Conservation (phyloP, 2,329 filamentous ascomycete genomes). For the Juglanconis juglandina region DNA sequence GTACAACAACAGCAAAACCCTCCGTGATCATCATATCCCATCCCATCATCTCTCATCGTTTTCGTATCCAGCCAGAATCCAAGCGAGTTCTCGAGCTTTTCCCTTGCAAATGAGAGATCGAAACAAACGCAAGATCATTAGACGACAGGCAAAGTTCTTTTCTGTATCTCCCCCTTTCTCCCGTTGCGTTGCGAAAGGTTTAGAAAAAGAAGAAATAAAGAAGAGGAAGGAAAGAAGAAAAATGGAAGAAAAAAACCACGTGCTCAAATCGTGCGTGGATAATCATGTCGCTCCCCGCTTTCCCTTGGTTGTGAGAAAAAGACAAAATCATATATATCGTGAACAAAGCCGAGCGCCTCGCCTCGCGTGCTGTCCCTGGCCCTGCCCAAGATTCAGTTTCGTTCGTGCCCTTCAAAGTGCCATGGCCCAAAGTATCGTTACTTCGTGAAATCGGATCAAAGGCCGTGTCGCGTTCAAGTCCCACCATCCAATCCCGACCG, state of each 20-base stretch:
- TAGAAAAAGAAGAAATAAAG: no score
- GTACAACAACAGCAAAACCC: not conserved
- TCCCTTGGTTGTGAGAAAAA: not conserved
- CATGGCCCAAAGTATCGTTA: not conserved
- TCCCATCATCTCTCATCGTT: slow-evolving; percentile 6
- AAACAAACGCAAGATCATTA: not conserved
- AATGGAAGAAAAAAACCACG: not conserved
- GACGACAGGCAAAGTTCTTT: not conserved
- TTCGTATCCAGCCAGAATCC: not conserved
- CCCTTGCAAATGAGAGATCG: no score
- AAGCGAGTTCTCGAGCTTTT: not conserved
- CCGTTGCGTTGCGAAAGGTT: not conserved
- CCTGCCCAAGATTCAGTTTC: not conserved
- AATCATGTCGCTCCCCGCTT: not conserved
- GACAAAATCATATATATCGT: not conserved
- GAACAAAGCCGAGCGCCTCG: no score
- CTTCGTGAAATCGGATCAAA: not conserved
- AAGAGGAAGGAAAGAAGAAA: not conserved
- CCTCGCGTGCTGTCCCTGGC: no score
- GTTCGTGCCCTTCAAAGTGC: not conserved
- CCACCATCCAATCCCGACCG: not conserved
- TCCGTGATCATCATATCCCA: not conserved
- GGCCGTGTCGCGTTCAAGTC: not conserved
- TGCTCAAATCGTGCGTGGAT: not conserved
- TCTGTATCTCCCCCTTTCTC: slow-evolving; percentile 11